Evolutionary conservation across 2,329 filamentous ascomycete species (phyloP), one percentile per base, ranked within the genome.

Genomic region (Fusarium torreyae): DNA sequence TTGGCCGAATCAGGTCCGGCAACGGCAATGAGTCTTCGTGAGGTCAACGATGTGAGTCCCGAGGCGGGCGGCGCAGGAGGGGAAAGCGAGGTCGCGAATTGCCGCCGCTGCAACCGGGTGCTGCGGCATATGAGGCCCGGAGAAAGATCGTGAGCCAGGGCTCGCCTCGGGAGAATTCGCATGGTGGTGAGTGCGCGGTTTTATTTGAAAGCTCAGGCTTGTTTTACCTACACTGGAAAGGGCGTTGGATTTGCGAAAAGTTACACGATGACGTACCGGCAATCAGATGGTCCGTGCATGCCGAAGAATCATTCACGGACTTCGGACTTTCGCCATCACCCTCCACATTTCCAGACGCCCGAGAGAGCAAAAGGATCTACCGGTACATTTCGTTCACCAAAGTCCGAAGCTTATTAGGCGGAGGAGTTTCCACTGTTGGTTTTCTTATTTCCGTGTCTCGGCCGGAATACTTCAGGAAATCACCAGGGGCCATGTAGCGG

Each of bases 1-100:
- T 91, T 91, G 46, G 91, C 87, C 33, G 94, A 90, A 75, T 98
- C 95, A 5, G 85, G 85, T 4, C 96, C 96, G 17, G 90, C 87
- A 66, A 98, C 83, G 40, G 91, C 91, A 71, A 99, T 90, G 44
- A 98, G 86, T 53, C 89, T 89, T 50, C 96, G 92, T 69, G 91
- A 91, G n/a, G 88, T 81, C 66, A 98, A 88, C 26, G 79, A 78
- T 15, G 87, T 81, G 78, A 88, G 76, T 70, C 82, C 84, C 62
- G 85, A 75, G 4, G 78, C 26, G 3, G 85, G 84, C 15, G 85
- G 84, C 39, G 79, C 77, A 14, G 83, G 80, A 43, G 78, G 77
- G 34, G 75, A 63, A 33, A 69, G 63, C 34, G 73, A 71, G 62
- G 72, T 73, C 45, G 76, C 75, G 56, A 79, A 79, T 51, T 66